A percentile compares a stretch with the other conserved stretches of the same genome.
Conservation (phyloP, 1,139 yeast genomes). For the Taphrina populina region DNA sequence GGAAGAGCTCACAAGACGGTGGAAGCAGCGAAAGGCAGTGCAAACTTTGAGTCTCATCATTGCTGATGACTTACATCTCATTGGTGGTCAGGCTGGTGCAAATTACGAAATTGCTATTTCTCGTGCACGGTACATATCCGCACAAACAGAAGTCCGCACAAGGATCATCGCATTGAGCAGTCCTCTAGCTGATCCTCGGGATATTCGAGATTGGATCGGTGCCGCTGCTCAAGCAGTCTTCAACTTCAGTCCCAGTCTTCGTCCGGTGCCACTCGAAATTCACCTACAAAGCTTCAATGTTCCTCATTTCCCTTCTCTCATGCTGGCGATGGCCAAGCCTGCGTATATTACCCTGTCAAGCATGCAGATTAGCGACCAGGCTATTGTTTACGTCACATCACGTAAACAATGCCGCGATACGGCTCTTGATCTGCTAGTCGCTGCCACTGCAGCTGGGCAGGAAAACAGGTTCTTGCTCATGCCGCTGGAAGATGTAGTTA, state of each 20-base stretch:
- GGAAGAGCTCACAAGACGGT: conserved; percentile 68
- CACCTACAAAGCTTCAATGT: conserved; percentile 56
- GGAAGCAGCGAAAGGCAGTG: conserved; percentile 74
- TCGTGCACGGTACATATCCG: conserved; percentile 66
- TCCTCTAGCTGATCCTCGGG: conserved; percentile 72
- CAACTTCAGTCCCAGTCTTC: conserved; percentile 67
- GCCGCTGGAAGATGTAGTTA: conserved; percentile 49
- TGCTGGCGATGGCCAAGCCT: conserved; percentile 56
- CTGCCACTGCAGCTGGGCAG: conserved; percentile 47
- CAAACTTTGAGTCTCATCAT: conserved; percentile 67
- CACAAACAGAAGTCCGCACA: conserved; percentile 57
- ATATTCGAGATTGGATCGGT: conserved; percentile 85
- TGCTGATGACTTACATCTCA: conserved; percentile 70
- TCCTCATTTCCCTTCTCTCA: conserved; percentile 53
- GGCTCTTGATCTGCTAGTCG: conserved; percentile 50
- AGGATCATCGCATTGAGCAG: conserved; percentile 68
- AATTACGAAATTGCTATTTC: conserved; percentile 68
- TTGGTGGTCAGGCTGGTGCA: conserved; percentile 61
- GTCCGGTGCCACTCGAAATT: conserved; percentile 59
- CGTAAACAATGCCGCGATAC: conserved; percentile 59
- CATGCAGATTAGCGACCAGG: conserved; percentile 44
- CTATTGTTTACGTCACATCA: conserved; percentile 59
- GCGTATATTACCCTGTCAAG: conserved; percentile 47
- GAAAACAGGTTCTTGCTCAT: conserved; percentile 46
- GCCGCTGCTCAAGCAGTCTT: conserved; percentile 58